Base-by-base conservation (phyloP, 2,329 filamentous ascomycete species). In the Phialocephala sp. region DNA sequence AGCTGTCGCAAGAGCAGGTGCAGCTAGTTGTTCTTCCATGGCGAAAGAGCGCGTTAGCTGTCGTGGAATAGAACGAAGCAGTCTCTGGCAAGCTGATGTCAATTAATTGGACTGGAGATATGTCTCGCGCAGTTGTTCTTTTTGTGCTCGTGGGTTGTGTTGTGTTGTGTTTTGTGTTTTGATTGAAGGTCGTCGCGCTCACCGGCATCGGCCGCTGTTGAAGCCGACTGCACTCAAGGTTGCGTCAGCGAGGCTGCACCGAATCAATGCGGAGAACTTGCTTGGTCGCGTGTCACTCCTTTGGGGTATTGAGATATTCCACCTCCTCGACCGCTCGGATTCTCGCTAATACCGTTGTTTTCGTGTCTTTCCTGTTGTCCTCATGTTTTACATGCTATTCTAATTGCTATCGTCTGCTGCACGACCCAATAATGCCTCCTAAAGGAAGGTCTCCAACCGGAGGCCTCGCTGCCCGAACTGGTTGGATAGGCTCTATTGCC, bases 11-110 rank as follows among this genome's bases (percentile, higher is more conserved):
- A 85, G 78, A 56, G 82, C 80, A 69, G 60, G 41, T 35, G 76
- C 73, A 9, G 79, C 78, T 55, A 82, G 79, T 66, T 83, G 81
- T 60, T 88, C 88, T 65, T 86, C 87, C 89, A 92, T 92, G 54
- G 55, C 62, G 45, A n/a, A 35, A 20, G 55, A 59, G 20, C 15
- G 20, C 27, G 47, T 27, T 4, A 12, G 11, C 37, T 41, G 37
- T 8, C 12, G 15, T 8, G 37, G 15, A 14, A 41, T 14, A 8
- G 37, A 41, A 18, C 4, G 37, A n/a, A n/a, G 11, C 39, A 37
- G 43, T 8, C 15, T 12, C 20, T 52, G 32, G 14, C 9, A 15
- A 37, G 24, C 12, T 4, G 12, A 14, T 18, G 22, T 14, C 5
- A 43, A 18, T 6, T 18, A 6, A 43, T n/a, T 11, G 15, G 18